A percentile compares a stretch with the other conserved stretches of the same genome.
phyloP scores from a whole-genome alignment of 805 yeast genomes.

The Spathaspora girioi region DNA sequence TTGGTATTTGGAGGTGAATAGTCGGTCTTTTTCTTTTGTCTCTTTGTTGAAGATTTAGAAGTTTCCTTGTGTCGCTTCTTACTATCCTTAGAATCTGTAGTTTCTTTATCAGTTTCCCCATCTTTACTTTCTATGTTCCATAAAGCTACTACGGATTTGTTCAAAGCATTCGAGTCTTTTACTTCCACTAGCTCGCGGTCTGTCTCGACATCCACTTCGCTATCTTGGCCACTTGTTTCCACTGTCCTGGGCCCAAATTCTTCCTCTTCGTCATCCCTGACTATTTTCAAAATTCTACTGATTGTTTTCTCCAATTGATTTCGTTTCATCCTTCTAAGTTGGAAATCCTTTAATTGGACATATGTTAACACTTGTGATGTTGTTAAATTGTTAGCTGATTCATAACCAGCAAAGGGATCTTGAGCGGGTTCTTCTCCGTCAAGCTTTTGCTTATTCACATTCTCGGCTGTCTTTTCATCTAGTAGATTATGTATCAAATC shows the following conservation, averaged over 20 bases:
- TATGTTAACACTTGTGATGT: constrained; percentile 50
- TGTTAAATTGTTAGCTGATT: constrained; percentile 59
- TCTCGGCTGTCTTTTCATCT: constrained; percentile 55
- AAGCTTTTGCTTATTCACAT: constrained; percentile 27
- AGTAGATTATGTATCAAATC: constrained; percentile 53
- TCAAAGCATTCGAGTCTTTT: constrained; percentile 62
- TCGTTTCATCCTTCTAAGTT: constrained; percentile 67
- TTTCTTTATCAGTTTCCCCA: neutral
- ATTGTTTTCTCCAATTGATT: constrained; percentile 60
- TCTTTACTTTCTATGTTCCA: constrained; percentile 47
- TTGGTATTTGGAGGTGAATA: constrained; percentile 68
- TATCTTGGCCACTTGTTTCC: constrained; percentile 36
- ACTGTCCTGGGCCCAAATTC: constrained; percentile 27
- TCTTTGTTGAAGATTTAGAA: constrained; percentile 25
- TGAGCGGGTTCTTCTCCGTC: neutral
- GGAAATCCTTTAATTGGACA: constrained; percentile 62
- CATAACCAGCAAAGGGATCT: constrained; percentile 43
- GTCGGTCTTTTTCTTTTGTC: constrained; percentile 43
- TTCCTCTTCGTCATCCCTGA: constrained; percentile 58
- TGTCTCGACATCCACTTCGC: constrained; percentile 22
- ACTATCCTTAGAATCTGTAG: constrained; percentile 3
- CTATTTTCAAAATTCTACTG: constrained; percentile 51
- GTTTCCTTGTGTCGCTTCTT: constrained; percentile 53
- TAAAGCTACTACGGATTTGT: constrained; percentile 67
- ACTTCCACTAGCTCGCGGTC: constrained; percentile 58